Base-by-base conservation (phyloP, 345 rosid species). In the Melastoma malabathricum region DNA sequence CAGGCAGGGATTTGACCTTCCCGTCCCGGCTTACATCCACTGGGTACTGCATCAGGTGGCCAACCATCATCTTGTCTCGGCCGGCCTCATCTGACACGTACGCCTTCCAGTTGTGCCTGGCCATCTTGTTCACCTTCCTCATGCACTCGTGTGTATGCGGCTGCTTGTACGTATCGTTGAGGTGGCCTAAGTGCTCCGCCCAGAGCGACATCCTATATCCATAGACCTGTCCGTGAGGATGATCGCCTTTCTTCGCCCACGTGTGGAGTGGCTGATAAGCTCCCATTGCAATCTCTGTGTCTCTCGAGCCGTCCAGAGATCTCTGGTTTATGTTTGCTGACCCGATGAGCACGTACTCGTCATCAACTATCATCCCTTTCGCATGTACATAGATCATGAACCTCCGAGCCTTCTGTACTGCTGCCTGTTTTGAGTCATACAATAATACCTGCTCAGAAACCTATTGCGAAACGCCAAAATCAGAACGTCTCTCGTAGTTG, bases 331-430 rank as follows among this genome's bases (percentile, higher is more conserved):
- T 77, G 61, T 83, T 83, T 23, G 87, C 87, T 0, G 83, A 83
- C 63, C 87, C 87, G 39, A 83, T 56, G 23, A 83, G 47, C 54
- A 80, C 80, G 55, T 73, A 77, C 57, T 80, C 92, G 58, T 83
- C 84, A 39, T 80, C 87, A 15, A 83, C 93, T 25, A 80, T 61
- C 87, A 83, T 80, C 31, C 84, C 87, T 60, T 83, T 83, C 19
- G 93, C 76, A 64, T 78, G 84, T 22, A 83, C 87, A 53, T 80
- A 83, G 1, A 83, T 75, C 93, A 80, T 83, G 60, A 80, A 83
- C 48, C 84, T 74, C 2, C 71, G 56, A 50, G 23, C 59, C 64
- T 72, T 74, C 48, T 73, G 72, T 8, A 50, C 76, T 16, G 62
- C 56, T 27, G 67, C 77, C 87, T 83, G 73, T 46, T 57, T 51